A percentile compares a stretch with the other conserved stretches of the same genome.
Conservation (phyloP, 306 rosid species). For the Corylus avellana region DNA sequence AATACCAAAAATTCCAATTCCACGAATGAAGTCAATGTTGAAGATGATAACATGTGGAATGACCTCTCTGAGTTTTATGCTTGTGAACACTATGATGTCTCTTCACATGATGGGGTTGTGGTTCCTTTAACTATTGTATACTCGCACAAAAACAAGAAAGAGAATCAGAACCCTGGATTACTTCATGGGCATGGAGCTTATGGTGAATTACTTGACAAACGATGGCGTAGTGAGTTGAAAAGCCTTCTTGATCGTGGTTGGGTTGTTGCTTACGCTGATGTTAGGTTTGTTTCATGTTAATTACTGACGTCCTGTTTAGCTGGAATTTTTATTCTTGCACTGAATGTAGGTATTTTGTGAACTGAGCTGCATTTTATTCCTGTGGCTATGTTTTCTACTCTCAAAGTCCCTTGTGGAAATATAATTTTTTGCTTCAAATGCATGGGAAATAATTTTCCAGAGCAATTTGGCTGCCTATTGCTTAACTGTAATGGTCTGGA, state of each 20-base stretch:
- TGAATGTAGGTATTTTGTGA: not conserved
- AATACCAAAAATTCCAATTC: constrained; percentile 36
- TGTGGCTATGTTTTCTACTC: not conserved
- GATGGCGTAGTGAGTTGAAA: constrained; percentile 85
- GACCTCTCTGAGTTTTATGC: constrained; percentile 85
- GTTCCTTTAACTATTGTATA: constrained; percentile 81
- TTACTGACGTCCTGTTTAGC: constrained; percentile 12
- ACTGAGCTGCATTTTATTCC: constrained; percentile 18
- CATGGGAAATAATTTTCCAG: not conserved
- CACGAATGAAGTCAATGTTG: constrained; percentile 35
- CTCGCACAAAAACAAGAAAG: constrained; percentile 56
- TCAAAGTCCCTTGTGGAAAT: not conserved
- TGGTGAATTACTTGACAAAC: constrained; percentile 86
- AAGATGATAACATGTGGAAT: constrained; percentile 74
- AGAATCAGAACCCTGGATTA: constrained; percentile 69
- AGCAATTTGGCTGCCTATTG: not conserved
- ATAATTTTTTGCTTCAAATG: not conserved
- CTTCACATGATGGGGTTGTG: constrained; percentile 67
- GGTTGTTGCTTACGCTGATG: constrained; percentile 90
- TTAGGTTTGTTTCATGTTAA: constrained; percentile 59
- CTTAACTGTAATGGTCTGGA: constrained; percentile 26
- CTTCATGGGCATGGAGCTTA: constrained; percentile 92
- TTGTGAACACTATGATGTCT: constrained; percentile 67
- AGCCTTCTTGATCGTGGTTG: constrained; percentile 97
- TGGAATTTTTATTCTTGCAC: constrained; percentile 13